Conservation (phyloP, 202 grass and related monocot species). For the Saccharum hybrid region DNA sequence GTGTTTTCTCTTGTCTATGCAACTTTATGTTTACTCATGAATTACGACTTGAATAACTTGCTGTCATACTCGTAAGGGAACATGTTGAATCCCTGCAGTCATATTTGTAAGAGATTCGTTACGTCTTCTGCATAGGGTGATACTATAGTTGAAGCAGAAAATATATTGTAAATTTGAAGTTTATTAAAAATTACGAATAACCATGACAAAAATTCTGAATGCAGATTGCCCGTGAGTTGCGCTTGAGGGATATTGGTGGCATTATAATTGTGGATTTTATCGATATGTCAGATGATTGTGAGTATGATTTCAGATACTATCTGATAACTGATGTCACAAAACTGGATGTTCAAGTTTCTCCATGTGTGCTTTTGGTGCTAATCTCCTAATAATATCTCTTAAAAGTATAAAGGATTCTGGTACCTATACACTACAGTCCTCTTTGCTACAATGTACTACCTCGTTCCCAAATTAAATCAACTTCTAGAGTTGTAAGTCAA, state of each 20-base stretch:
- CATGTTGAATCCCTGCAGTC: background rate
- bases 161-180: constrained; percentile 32
- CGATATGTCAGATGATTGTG: constrained; percentile 89
- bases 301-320: constrained; percentile 35
- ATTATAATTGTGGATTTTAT: constrained; percentile 99
- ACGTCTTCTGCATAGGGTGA: background rate
- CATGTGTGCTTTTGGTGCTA: background rate
- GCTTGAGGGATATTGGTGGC: constrained; percentile 92
- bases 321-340: constrained; percentile 22
- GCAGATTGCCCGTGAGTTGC: constrained; percentile 90
- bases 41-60: background rate
- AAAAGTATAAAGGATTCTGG: constrained; percentile 3
- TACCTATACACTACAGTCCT: constrained; percentile 6
- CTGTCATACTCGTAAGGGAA: background rate
- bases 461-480: background rate
- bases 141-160: constrained; percentile 22
- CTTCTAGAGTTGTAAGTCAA: background rate
- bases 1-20: background rate
- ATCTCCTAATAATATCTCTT: constrained; percentile 8
- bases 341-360: constrained; percentile 32
- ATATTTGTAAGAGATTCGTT: constrained; percentile 2
- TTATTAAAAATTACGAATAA: constrained; percentile 30
- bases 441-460: constrained; percentile 15
- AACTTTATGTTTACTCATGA: constrained; percentile 7
- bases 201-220: constrained; percentile 47